Percentiles rank a stretch among this genome's conserved stretches.
phyloP scores from a whole-genome alignment of 1,284 basidiomycete genomes.

The Tylopilus orsonianus region DNA sequence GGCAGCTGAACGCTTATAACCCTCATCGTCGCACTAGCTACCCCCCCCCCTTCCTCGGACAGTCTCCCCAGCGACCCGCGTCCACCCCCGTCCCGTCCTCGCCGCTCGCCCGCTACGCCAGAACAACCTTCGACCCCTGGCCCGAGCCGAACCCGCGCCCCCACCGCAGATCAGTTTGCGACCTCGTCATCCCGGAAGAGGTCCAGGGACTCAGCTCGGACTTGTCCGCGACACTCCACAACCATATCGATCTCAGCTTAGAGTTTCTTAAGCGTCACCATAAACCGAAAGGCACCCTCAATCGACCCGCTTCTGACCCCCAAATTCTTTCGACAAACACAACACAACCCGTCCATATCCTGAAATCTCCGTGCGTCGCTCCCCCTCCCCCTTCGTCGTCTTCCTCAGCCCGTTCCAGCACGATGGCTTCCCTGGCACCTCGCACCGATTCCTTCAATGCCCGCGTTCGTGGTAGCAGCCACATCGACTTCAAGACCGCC shows the following conservation, averaged over 20 bases:
- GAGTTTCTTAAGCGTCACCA: slow-evolving; percentile 57
- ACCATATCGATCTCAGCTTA: slow-evolving; percentile 35
- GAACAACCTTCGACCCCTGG: slow-evolving; percentile 1
- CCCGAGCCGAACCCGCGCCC: neutral
- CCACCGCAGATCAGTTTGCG: slow-evolving; percentile 27
- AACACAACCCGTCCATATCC: slow-evolving; percentile 60
- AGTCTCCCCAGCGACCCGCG: neutral
- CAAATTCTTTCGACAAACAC: slow-evolving; percentile 65
- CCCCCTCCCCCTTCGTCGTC: slow-evolving; percentile 6
- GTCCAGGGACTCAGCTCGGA: slow-evolving; percentile 28
- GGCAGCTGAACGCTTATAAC: slow-evolving; percentile 22
- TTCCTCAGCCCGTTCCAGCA: slow-evolving; percentile 26
- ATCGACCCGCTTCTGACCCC: slow-evolving; percentile 50
- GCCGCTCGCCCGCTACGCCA: slow-evolving; percentile 22
- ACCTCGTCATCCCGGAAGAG: slow-evolving; percentile 35
- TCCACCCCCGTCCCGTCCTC: slow-evolving; percentile 18
- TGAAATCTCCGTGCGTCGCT: slow-evolving; percentile 41
- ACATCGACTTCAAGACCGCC: slow-evolving; percentile 95
- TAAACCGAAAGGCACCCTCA: slow-evolving; percentile 45
- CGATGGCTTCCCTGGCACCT: slow-evolving; percentile 61
- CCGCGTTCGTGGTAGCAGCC: slow-evolving; percentile 64
- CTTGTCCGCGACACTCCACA: slow-evolving; percentile 34
- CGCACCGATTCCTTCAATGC: slow-evolving; percentile 61
- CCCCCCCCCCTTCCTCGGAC: slow-evolving; percentile 10
- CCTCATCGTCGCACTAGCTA: slow-evolving; percentile 15